Percentiles rank a stretch among this genome's conserved stretches.
Conservation (phyloP, 305 asterid species). For the Solanum hybrid region DNA sequence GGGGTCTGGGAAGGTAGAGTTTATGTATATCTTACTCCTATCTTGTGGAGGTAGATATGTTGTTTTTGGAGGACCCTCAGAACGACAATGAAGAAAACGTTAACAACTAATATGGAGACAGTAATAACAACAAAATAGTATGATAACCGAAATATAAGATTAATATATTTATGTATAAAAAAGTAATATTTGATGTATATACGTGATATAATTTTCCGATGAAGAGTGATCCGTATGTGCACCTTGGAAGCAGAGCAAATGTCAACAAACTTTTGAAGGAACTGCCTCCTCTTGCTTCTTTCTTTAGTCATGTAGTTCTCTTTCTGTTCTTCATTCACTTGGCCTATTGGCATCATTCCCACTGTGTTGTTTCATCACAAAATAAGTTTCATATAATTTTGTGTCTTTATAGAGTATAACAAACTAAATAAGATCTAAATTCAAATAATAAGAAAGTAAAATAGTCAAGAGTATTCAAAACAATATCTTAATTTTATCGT, state of each 20-base stretch:
- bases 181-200: neutral
- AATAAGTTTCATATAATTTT: neutral
- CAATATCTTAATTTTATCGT: neutral
- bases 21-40: neutral
- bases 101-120: neutral
- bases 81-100: neutral
- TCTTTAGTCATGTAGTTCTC: slow-evolving; percentile 40
- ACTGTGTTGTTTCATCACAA: slow-evolving; percentile 16
- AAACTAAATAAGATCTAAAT: neutral
- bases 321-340: slow-evolving; percentile 55
- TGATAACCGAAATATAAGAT: neutral
- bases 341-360: slow-evolving; percentile 54
- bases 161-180: neutral
- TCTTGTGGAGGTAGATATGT: neutral
- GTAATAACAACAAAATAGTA: neutral
- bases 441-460: neutral
- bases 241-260: slow-evolving; percentile 46
- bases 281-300: slow-evolving; percentile 46
- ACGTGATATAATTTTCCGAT: neutral
- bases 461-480: neutral
- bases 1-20: neutral
- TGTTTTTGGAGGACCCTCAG: neutral
- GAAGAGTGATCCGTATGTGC: neutral
- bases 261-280: slow-evolving; percentile 41
- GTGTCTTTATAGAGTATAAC: neutral